A percentile compares a stretch with the other conserved stretches of the same genome.
Evolutionary conservation across 1,284 basidiomycete genomes (phyloP).

Genomic region (Puccinia horiana): DNA sequence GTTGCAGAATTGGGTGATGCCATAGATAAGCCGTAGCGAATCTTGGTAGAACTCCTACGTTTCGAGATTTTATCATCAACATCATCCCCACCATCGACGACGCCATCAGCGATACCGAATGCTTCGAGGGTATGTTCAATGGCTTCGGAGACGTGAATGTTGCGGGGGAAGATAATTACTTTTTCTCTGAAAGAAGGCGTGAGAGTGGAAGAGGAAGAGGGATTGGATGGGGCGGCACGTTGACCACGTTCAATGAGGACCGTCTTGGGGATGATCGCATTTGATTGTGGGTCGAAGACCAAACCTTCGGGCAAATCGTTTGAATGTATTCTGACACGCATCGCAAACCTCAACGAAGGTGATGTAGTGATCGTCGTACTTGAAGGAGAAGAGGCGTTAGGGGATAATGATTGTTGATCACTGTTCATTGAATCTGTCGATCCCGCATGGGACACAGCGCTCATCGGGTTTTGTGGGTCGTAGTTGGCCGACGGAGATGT

Average conservation of each 20-base stretch:
- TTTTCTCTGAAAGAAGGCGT: constrained; percentile 66
- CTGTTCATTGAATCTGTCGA: constrained; percentile 62
- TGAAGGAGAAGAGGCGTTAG: constrained; percentile 62
- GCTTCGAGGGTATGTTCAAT: constrained; percentile 86
- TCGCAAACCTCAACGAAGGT: constrained; percentile 76
- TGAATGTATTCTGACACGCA: constrained; percentile 81
- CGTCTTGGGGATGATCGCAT: constrained; percentile 78
- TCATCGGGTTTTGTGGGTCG: background rate
- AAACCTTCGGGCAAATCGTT: constrained; percentile 89
- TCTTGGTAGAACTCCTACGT: constrained; percentile 72
- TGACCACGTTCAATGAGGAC: constrained; percentile 53
- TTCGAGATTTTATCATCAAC: constrained; percentile 86
- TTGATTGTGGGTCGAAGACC: constrained; percentile 85
- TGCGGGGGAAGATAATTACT: constrained; percentile 84
- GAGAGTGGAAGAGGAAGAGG: constrained; percentile 63
- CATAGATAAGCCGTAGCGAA: constrained; percentile 75
- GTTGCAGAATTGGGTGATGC: constrained; percentile 50
- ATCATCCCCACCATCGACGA: constrained; percentile 96
- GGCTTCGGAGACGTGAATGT: constrained; percentile 91
- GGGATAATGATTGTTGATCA: constrained; percentile 63
- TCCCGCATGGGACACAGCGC: constrained; percentile 6
- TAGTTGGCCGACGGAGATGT: background rate
- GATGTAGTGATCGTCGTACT: constrained; percentile 62
- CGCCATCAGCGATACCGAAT: constrained; percentile 89
- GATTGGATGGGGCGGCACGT: constrained; percentile 61